Evolutionary conservation across 352 stramenopile species (phyloP).

Genomic region (Peronospora belbahrii): DNA sequence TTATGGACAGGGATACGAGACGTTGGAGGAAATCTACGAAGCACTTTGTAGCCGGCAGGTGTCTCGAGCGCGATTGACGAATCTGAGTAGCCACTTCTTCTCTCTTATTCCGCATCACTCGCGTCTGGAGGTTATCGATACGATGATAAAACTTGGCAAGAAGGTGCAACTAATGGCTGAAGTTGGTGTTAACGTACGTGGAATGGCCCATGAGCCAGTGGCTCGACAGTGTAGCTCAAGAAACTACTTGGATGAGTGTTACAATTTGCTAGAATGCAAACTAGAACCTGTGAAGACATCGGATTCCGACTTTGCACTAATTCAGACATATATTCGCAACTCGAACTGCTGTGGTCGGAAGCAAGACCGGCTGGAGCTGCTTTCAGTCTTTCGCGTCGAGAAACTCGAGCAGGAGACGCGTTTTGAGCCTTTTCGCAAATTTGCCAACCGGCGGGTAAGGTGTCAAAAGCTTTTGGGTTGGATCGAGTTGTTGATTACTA

Average conservation of each 20-base stretch:
- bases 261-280: constrained; percentile 41
- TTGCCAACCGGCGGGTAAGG: constrained; percentile 47
- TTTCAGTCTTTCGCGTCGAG: constrained; percentile 55
- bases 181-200: constrained; percentile 35
- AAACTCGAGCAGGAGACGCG: constrained; percentile 40
- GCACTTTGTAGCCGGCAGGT: constrained; percentile 36
- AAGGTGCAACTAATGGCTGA: constrained; percentile 53
- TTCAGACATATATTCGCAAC: constrained; percentile 64
- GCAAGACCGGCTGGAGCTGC: constrained; percentile 41
- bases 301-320: constrained; percentile 43
- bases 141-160: constrained; percentile 56
- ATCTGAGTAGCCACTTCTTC: constrained; percentile 62
- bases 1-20: constrained; percentile 43
- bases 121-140: constrained; percentile 48
- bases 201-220: constrained; percentile 34
- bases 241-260: constrained; percentile 62
- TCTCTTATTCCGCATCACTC: constrained; percentile 55
- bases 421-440: constrained; percentile 41
- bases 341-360: constrained; percentile 61
- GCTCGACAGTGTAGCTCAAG: constrained; percentile 30
- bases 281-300: constrained; percentile 36
- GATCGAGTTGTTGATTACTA: constrained; percentile 9
- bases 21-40: constrained; percentile 51
- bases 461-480: constrained; percentile 12
- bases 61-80: constrained; percentile 28